Base-by-base conservation (phyloP, 2,329 filamentous ascomycete species). In the Exutisphaerella laricina region DNA sequence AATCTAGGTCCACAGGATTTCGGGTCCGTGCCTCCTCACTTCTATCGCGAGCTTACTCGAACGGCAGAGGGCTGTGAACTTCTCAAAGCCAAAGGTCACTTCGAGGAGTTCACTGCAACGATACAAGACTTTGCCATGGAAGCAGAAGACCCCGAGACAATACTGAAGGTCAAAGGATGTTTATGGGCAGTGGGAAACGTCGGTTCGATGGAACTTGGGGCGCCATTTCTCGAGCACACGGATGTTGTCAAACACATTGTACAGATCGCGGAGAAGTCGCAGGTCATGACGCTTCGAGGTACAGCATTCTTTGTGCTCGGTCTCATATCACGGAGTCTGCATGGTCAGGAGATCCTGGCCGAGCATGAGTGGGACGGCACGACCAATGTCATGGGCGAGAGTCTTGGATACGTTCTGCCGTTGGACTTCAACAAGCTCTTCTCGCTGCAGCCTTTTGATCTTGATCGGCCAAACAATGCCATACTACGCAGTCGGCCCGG, bases 141-240 rank as follows among this genome's bases (percentile, higher is more conserved):
- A 55, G 82, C 82, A 30, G 84, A 94, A 53, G 92, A 98, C 57
- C 63, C 77, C 0, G 92, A 98, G 64, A 77, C 84, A 17, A 81
- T 97, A 32, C 80, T 88, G 45, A 97, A 96, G 62, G 88, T 97
- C 52, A 98, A 98, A 65, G 92, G 89, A 5, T 96, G 88, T 61
- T 73, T 98, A 35, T 98, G 92, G 92, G 92, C 92, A 0, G 88
- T 98, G 1, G 92, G 92, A 17, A 98, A 98, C 56, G 90, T 98
- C 26, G 92, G 92, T 0, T 96, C 89, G 0, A 97, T 98, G 89
- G 90, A 97, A 58, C 79, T 96, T 1, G 92, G 92, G 1, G 90
- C 90, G 1, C 88, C 88, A 0, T 98, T 98, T 63, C 73, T 98
- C 3, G 92, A 96, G 65, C 82, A 85, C 43, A 86, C 81, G 26